Base-by-base conservation (phyloP, 129 eudicot genomes). In the Escallonia rubra region DNA sequence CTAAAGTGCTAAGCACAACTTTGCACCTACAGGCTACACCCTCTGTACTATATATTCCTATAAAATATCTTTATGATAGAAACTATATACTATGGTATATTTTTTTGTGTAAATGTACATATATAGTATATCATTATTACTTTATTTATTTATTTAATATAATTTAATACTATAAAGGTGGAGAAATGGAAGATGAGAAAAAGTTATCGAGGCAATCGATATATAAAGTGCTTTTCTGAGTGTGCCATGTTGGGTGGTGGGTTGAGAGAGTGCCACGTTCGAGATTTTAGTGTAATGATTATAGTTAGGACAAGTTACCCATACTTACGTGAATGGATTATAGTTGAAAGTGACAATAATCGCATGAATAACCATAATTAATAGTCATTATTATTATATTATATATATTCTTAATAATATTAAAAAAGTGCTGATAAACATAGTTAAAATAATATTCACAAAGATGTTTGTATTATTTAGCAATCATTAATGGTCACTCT, bases 151-250 rank as follows among this genome's bases (percentile, higher is more conserved):
- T 9, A 5, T 50, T 0, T n/a, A 50, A 4, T 8, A 50, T 50
- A 50, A 8, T n/a, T n/a, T 50, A 4, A 50, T 23, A 23, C 13
- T 50, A 50, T 50, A 50, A 50, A 50, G 55, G 55, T 50, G 11
- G 55, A 50, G 11, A 58, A 4, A 39, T 58, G 63, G 41, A 58
- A 58, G 63, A 58, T 58, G 43, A 1, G 43, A 58, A 41, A 61
- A 61, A 61, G 65, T 6, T 39, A 48, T 10, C 40, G 65, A 61
- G 38, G 63, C 42, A 42, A 40, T 59, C 63, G 63, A 59, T 59
- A 13, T 43, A 40, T 23, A 9, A 59, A 7, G 44, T 8, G 10
- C 43, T 59, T 23, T 59, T 59, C 1, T 59, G 48, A 38, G 7
- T 34, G 64, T 8, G 45, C 44, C 64, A 23, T 41, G 57, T 52